Conservation (phyloP, 2,329 filamentous ascomycete genomes). For the Neonectria faginata region DNA sequence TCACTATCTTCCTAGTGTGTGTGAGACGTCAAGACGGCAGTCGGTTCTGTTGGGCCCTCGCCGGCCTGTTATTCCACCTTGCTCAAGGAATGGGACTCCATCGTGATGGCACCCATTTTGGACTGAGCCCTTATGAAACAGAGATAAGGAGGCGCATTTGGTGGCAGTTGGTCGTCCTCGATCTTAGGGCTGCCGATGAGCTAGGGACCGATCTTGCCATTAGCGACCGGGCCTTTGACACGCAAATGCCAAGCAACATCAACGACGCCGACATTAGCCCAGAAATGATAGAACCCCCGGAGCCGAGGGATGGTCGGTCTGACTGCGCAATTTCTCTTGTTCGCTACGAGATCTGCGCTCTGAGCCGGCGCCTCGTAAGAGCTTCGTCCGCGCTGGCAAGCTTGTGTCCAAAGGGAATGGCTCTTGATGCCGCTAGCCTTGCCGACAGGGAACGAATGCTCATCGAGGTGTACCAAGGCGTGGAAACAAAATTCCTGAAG, state of each 20-base stretch:
- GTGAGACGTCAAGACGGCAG: conserved; percentile 61
- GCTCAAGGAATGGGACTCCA: conserved; percentile 72
- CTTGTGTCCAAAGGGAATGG: conserved; percentile 46
- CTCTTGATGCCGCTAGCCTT: conserved; percentile 42
- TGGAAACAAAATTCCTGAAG: conserved; percentile 66
- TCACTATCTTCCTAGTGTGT: conserved; percentile 66
- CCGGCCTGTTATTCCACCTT: conserved; percentile 68
- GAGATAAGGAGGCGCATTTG: conserved; percentile 72
- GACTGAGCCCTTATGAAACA: conserved; percentile 67
- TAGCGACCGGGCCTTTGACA: conserved; percentile 58
- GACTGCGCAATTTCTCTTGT: conserved; percentile 63
- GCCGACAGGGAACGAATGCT: conserved; percentile 59
- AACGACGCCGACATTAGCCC: conserved; percentile 62
- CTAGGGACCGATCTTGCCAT: conserved; percentile 62
- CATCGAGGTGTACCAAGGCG: conserved; percentile 63
- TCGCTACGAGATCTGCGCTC: conserved; percentile 63
- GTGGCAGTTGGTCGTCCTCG: conserved; percentile 70
- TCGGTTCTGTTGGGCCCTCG: conserved; percentile 70
- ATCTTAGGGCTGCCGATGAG: conserved; percentile 67
- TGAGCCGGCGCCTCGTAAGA: conserved; percentile 52
- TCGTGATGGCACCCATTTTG: conserved; percentile 63
- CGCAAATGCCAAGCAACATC: conserved; percentile 61
- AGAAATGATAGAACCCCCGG: conserved; percentile 59
- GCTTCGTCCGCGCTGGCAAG: conserved; percentile 50
- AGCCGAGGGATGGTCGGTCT: conserved; percentile 62